A percentile compares a stretch with the other conserved stretches of the same genome.
Conservation (phyloP, 2,329 filamentous ascomycete genomes). For the Trichoderma atrobrunneum region DNA sequence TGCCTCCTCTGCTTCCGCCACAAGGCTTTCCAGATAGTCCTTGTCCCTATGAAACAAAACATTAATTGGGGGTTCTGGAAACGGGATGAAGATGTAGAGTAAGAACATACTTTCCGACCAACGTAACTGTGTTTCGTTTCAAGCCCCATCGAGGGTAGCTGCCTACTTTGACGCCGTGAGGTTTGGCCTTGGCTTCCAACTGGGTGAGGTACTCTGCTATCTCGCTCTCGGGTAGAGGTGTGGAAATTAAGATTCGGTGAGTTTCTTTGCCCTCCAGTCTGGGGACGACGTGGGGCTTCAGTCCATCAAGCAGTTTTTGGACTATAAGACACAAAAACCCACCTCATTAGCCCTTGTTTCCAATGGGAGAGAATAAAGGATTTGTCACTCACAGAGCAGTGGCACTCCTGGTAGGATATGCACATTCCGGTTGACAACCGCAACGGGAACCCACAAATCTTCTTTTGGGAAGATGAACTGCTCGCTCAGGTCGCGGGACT, state of each 20-base stretch:
- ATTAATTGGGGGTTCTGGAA: background rate
- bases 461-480: conserved; percentile 79
- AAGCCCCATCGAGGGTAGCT: conserved; percentile 94
- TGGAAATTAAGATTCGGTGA: conserved; percentile 76
- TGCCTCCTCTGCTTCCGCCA: conserved; percentile 72
- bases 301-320: conserved; percentile 70
- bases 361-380: background rate
- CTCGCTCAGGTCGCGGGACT: conserved; percentile 58
- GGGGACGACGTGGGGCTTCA: conserved; percentile 69
- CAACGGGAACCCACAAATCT: conserved; percentile 86
- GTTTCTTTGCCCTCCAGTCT: conserved; percentile 79
- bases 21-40: conserved; percentile 73
- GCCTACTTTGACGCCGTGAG: conserved; percentile 84
- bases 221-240: conserved; percentile 80
- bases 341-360: background rate
- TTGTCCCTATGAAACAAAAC: conserved; percentile 52
- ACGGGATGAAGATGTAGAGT: background rate
- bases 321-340: conserved; percentile 42
- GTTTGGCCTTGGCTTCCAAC: conserved; percentile 69
- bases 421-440: conserved; percentile 86
- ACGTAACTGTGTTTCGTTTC: conserved; percentile 81
- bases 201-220: conserved; percentile 81
- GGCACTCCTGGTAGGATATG: conserved; percentile 93
- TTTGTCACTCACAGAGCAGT: conserved; percentile 59
- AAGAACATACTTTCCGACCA: conserved; percentile 62